phyloP scores from a whole-genome alignment of 345 rosid species.

The Ceriops zippeliana region DNA sequence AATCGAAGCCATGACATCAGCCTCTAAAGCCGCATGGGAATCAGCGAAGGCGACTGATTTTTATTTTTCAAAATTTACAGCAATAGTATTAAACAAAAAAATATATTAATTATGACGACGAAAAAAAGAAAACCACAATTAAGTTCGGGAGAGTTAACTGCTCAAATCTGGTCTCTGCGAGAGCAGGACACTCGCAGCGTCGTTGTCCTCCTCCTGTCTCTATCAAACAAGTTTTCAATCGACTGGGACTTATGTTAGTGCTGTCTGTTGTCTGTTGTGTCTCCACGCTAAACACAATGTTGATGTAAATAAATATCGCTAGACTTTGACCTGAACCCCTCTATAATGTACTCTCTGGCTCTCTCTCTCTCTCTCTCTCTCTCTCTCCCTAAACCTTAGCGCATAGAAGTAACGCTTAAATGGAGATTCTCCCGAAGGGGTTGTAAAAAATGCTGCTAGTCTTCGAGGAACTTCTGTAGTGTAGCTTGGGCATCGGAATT shows the following conservation, averaged over 20 bases:
- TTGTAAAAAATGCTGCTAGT: not conserved
- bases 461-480: not conserved
- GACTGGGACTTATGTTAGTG: too few relatives aligned
- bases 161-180: too few relatives aligned
- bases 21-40: slow-evolving; percentile 6
- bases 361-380: not conserved
- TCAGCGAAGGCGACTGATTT: too few relatives aligned
- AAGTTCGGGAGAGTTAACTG: not conserved
- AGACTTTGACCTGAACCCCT: not conserved
- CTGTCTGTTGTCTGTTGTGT: not conserved
- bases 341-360: too few relatives aligned
- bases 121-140: not conserved
- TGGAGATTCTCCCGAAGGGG: slow-evolving; percentile 10
- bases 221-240: not conserved
- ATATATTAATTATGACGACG: not conserved
- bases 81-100: not conserved
- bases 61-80: too few relatives aligned
- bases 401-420: not conserved
- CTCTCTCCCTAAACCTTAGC: not conserved
- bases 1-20: slow-evolving; percentile 4
- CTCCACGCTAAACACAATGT: not conserved
- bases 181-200: not conserved
- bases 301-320: not conserved
- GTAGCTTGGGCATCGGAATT: not conserved
- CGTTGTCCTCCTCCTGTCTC: not conserved